Evolutionary conservation across 352 stramenopile genomes (phyloP), one percentile per base, ranked within the genome.

Genomic region (Poterioochromonas sp.): DNA sequence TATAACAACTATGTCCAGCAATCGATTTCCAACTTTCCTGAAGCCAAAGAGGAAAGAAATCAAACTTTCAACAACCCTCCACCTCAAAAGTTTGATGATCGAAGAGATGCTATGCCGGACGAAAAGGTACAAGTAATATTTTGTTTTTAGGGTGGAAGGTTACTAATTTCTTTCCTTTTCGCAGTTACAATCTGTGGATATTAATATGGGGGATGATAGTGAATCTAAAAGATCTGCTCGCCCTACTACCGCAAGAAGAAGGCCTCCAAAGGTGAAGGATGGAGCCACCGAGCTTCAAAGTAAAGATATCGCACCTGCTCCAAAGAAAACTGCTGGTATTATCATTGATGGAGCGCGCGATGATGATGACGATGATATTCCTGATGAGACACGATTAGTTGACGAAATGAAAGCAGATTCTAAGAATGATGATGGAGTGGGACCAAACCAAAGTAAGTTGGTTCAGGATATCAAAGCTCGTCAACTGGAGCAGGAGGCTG

Each of bases 201-300:
- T 40, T 12, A 26, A 26, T 68, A 26, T 8, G 26, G 58, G 8
- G 5, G 58, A 68, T 20, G 20, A 91, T 84, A 35, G 88, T 85
- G 18, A 77, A 32, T 3, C 37, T 0, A 80, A 82, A 40, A 78
- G 44, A 20, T 78, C 79, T 8, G 77, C 74, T 44, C 88, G 90
- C 0, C 90, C 90, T 0, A 93, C 86, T 15, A 96, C 90, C 8
- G 90, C 89, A 32, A 86, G 90, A n/a, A 87, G 88, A 8, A 85
- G 89, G 18, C 90, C 90, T 20, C 90, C 88, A 53, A 90, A 93
- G 76, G 84, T 89, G 26, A 95, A 94, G 80, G 89, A 91, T 32
- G 85, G 84, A 41, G 85, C 87, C 0, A 86, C 89, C 8, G 85
- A 90, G 51, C 11, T 74, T 12, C 29, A 69, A 37, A 68, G 63